Evolutionary conservation across 2,329 filamentous ascomycete species (phyloP), one percentile per base, ranked within the genome.

Genomic region (Sarocladiaceae sp.): DNA sequence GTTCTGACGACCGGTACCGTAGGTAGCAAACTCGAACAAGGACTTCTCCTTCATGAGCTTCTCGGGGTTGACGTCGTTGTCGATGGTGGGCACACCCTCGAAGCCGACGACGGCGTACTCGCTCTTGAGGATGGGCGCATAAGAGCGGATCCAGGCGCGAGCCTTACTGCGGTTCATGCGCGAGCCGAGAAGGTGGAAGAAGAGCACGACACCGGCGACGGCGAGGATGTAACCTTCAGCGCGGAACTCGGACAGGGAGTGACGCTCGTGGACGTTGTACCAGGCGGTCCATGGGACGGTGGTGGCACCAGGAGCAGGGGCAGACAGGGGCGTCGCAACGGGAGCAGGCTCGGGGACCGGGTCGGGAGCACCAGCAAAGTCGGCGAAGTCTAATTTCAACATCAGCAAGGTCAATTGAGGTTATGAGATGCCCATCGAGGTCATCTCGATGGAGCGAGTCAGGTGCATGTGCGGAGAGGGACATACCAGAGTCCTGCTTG

Each of bases 181-280:
- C 51, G 88, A 84, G 54, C 94, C 94, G 73, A 90, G 83, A 64
- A 95, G 71, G 67, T 97, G 92, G 57, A 96, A 74, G 37, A 85
- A 66, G 58, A 97, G 76, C 58, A 97, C 80, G 51, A 96, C 58
- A 51, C 85, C 64, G 60, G 97, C 82, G 63, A 91, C 77, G 29
- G 82, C 80, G 55, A 97, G 73, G 62, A 99, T 88, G 67, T 91
- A 74, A 54, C 88, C 87, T 74, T 99, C 94, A 62, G 86, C 80
- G 72, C 84, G 84, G 79, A 99, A 99, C 69, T 99, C 94, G 64
- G 78, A 79, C 55, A 86, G 74, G 23, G 84, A 84, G 63, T 92
- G 85, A 64, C 94, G 90, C 80, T 97, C 92, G 80, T 96, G 94
- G 56, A 97, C 77, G 53, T 91, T 90, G 75, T 97, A 99, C 94